Evolutionary conservation across 192 early-diverging fungal genomes (phyloP).

Genomic region (Paraglomus brasilianum): DNA sequence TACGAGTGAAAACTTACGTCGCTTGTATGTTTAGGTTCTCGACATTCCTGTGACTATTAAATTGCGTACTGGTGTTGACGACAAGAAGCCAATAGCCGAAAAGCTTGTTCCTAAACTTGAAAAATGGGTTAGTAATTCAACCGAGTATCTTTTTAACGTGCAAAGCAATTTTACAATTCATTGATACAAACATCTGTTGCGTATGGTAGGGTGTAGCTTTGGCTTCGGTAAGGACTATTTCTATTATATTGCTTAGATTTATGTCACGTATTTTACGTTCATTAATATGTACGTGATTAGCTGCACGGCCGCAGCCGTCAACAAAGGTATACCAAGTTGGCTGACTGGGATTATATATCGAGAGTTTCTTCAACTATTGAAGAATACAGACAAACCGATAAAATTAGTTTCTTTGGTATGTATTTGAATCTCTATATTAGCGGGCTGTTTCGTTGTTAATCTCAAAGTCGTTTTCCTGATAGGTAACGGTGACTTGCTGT

Average conservation of each 20-base stretch:
- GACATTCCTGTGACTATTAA: constrained; percentile 90
- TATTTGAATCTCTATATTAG: constrained; percentile 22
- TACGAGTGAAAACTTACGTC: not conserved
- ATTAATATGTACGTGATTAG: constrained; percentile 24
- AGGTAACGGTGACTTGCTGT: constrained; percentile 84
- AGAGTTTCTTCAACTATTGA: constrained; percentile 43
- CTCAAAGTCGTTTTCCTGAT: constrained; percentile 2
- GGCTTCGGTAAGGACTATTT: constrained; percentile 48
- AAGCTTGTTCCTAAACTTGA: constrained; percentile 71
- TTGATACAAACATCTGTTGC: not conserved
- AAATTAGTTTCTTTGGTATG: constrained; percentile 57
- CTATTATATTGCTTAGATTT: not conserved
- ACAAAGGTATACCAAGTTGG: constrained; percentile 87
- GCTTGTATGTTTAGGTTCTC: constrained; percentile 36
- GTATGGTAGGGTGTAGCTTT: constrained; percentile 49
- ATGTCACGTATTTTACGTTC: not conserved
- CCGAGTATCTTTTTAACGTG: not conserved
- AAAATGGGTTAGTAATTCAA: constrained; percentile 42
- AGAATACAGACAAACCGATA: constrained; percentile 7
- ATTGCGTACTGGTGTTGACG: constrained; percentile 74
- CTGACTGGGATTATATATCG: constrained; percentile 92
- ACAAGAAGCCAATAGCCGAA: constrained; percentile 64
- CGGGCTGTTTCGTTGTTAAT: too few relatives aligned
- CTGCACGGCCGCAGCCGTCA: constrained; percentile 90
- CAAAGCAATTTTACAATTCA: not conserved